Conservation (phyloP, 2,329 filamentous ascomycete species). For the Paraphaeosphaeria sporulosa region DNA sequence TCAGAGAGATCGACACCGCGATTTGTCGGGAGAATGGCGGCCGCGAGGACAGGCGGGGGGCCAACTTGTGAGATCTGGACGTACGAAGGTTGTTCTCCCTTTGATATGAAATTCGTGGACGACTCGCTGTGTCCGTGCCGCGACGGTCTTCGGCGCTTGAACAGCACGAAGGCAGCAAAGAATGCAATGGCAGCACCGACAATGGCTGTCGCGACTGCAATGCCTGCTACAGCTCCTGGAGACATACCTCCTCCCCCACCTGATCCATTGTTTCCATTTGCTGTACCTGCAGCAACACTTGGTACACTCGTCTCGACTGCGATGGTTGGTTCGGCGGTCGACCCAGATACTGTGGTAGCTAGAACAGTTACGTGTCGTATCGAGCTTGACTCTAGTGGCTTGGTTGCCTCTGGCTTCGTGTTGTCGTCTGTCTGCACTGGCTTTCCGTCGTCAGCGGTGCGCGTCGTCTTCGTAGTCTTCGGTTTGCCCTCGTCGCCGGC, state of each 20-base stretch:
- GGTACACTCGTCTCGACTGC: background rate
- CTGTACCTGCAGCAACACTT: background rate
- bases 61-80: slow-evolving; percentile 36
- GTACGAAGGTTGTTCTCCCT: slow-evolving; percentile 31
- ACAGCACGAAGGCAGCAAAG: slow-evolving; percentile 36
- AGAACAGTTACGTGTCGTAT: background rate
- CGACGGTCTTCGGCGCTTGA: slow-evolving; percentile 31
- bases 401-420: background rate
- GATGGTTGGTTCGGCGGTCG: background rate
- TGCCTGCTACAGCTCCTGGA: slow-evolving; percentile 30
- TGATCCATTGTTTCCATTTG: slow-evolving; percentile 1
- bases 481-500: background rate
- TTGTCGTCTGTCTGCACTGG: background rate
- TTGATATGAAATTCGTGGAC: slow-evolving; percentile 37
- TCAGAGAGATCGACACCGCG: slow-evolving; percentile 14
- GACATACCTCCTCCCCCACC: slow-evolving; percentile 16
- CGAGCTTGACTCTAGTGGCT: background rate
- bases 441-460: background rate
- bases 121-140: slow-evolving; percentile 20
- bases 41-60: slow-evolving; percentile 12
- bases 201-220: slow-evolving; percentile 33
- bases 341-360: background rate
- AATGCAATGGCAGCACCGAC: slow-evolving; percentile 41
- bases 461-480: background rate
- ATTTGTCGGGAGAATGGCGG: slow-evolving; percentile 16